Evolutionary conservation across 495 filamentous ascomycete genomes (phyloP).

Genomic region (Lichina pygmaea): DNA sequence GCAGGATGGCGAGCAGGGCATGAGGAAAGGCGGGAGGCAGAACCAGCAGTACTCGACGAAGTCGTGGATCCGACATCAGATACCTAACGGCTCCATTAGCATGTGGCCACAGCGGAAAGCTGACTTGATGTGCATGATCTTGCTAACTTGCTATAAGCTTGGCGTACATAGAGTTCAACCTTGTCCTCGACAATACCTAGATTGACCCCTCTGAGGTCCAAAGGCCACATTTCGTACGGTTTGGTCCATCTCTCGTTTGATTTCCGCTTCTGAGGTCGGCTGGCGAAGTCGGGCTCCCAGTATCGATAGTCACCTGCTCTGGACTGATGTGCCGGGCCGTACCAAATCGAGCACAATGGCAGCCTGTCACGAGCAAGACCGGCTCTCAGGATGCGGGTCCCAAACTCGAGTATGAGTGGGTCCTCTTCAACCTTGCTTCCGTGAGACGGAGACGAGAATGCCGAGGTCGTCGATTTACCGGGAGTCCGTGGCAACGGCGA

Average conservation of each 20-base stretch:
- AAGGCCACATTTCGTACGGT: slow-evolving; percentile 56
- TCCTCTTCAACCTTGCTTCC: slow-evolving; percentile 66
- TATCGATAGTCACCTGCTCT: slow-evolving; percentile 59
- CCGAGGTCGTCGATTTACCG: slow-evolving; percentile 25
- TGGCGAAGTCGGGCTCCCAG: slow-evolving; percentile 30
- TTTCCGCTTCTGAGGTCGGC: slow-evolving; percentile 16
- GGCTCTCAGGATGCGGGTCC: slow-evolving; percentile 47
- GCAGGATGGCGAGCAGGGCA: slow-evolving; percentile 41
- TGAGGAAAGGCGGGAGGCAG: slow-evolving; percentile 57
- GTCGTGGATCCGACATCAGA: slow-evolving; percentile 50
- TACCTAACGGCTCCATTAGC: slow-evolving; percentile 10
- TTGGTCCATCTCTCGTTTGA: slow-evolving; percentile 32
- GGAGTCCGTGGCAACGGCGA: slow-evolving; percentile 26
- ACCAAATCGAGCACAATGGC: slow-evolving; percentile 45
- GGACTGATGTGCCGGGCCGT: slow-evolving; percentile 45
- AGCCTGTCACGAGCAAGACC: slow-evolving; percentile 61
- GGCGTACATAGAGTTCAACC: slow-evolving; percentile 57
- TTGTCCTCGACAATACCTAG: slow-evolving; percentile 65
- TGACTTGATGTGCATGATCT: neutral
- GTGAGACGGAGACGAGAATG: slow-evolving; percentile 42
- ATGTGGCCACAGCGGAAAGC: slow-evolving; percentile 1
- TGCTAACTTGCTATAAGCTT: slow-evolving; percentile 48
- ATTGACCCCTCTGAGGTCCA: slow-evolving; percentile 44
- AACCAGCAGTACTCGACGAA: slow-evolving; percentile 41
- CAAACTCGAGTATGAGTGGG: slow-evolving; percentile 55